phyloP scores from a whole-genome alignment of 805 yeast species.

The Yarrowia sp. region DNA sequence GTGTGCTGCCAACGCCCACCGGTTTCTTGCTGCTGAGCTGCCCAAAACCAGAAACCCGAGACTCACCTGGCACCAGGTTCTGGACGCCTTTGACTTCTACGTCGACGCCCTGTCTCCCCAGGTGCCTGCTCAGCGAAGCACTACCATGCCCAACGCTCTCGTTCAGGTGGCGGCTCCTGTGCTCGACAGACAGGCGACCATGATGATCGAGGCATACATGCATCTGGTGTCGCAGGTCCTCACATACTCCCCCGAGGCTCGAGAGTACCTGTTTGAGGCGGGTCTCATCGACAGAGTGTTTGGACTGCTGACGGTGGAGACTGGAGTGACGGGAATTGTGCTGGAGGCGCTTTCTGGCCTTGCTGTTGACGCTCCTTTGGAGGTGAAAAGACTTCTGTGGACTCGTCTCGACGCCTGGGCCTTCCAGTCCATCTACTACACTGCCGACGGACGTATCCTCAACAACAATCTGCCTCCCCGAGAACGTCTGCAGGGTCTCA shows the following conservation, averaged over 20 bases:
- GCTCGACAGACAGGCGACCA: constrained; percentile 79
- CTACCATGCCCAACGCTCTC: constrained; percentile 39
- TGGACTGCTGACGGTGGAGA: constrained; percentile 55
- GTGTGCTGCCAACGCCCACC: constrained; percentile 54
- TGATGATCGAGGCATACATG: constrained; percentile 75
- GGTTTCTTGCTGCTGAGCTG: constrained; percentile 45
- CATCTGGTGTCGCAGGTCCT: constrained; percentile 67
- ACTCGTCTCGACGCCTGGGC: constrained; percentile 72
- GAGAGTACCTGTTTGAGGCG: constrained; percentile 46
- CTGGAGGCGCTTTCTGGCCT: constrained; percentile 65
- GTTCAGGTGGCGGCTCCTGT: constrained; percentile 54
- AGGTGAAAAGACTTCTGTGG: constrained; percentile 66
- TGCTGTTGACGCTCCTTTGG: constrained; percentile 54
- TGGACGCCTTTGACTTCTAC: constrained; percentile 62
- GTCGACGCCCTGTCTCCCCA: constrained; percentile 52
- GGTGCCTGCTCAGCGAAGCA: background rate
- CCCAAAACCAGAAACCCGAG: constrained; percentile 18
- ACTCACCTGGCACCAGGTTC: constrained; percentile 64
- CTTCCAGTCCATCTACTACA: constrained; percentile 52
- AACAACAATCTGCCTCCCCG: constrained; percentile 51
- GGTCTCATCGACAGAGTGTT: constrained; percentile 53
- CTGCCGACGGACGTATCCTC: constrained; percentile 46
- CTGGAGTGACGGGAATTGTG: constrained; percentile 61
- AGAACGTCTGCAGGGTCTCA: constrained; percentile 55
- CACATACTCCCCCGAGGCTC: constrained; percentile 51